Conservation (phyloP, 2,329 filamentous ascomycete species). For the Graphilbum ipis-grandicollis region DNA sequence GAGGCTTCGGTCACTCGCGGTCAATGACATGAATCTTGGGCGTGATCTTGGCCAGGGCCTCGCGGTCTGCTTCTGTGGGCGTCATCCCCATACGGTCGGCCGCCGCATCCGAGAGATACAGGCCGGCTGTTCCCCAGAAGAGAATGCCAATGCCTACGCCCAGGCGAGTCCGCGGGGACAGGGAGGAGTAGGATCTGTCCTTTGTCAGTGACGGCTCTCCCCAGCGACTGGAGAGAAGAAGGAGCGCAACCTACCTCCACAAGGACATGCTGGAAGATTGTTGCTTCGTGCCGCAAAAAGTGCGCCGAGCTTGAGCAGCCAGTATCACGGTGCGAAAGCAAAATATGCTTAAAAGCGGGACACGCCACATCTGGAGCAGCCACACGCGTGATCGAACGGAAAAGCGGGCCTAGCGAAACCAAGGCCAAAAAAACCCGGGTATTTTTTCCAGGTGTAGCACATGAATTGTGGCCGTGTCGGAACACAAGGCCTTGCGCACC, state of each 20-base stretch:
- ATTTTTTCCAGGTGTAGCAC: too few relatives aligned
- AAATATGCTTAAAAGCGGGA: too few relatives aligned
- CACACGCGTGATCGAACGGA: too few relatives aligned
- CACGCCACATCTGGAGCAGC: too few relatives aligned
- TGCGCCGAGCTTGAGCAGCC: not conserved
- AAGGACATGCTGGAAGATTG: conserved; percentile 12
- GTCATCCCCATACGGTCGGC: conserved; percentile 59
- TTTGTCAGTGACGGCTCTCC: not conserved
- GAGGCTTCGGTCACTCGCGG: not conserved
- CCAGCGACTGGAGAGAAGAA: not conserved
- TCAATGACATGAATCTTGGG: conserved; percentile 49
- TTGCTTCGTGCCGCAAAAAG: not conserved
- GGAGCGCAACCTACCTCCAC: conserved; percentile 8
- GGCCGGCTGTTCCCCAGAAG: conserved; percentile 55
- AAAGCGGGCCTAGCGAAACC: too few relatives aligned
- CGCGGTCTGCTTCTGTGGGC: conserved; percentile 56
- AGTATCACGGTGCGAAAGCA: too few relatives aligned
- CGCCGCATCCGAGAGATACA: conserved; percentile 55
- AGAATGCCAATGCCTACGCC: conserved; percentile 59
- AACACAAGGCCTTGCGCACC: too few relatives aligned
- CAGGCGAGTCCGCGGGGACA: conserved; percentile 52
- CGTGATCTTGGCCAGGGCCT: conserved; percentile 40
- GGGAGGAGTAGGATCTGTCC: conserved; percentile 48
- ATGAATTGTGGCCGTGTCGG: too few relatives aligned
- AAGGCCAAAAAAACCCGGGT: not conserved